Evolutionary conservation across 2,329 filamentous ascomycete genomes (phyloP).

Genomic region (Microsporum ferrugineum): DNA sequence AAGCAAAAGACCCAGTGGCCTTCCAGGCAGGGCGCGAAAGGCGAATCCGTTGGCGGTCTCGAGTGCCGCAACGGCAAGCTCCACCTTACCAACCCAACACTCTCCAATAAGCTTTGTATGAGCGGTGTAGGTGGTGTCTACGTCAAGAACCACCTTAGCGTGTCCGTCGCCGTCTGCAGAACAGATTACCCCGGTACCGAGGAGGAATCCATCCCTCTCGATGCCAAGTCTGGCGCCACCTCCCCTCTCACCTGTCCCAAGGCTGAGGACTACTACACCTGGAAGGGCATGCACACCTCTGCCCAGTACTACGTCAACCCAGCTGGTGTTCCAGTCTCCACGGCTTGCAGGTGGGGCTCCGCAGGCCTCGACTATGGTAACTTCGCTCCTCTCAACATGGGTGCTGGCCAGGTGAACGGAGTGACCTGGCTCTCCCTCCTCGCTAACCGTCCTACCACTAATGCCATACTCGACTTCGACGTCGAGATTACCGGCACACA

Average conservation of each 20-base stretch:
- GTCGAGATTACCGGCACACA: conserved; percentile 62
- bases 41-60: conserved; percentile 79
- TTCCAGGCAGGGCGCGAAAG: conserved; percentile 58
- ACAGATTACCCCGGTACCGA: conserved; percentile 90
- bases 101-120: conserved; percentile 61
- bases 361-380: conserved; percentile 56
- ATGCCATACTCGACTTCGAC: conserved; percentile 61
- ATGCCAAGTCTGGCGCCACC: conserved; percentile 48
- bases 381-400: conserved; percentile 77
- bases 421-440: conserved; percentile 72
- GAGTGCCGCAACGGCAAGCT: conserved; percentile 64
- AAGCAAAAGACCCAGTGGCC: conserved; percentile 94
- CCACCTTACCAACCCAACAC: conserved; percentile 57
- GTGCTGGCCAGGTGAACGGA: conserved; percentile 56
- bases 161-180: conserved; percentile 67
- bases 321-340: conserved; percentile 50
- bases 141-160: conserved; percentile 61
- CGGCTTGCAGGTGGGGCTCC: conserved; percentile 68
- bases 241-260: conserved; percentile 64
- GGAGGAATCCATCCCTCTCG: conserved; percentile 68
- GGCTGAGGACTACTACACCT: conserved; percentile 61
- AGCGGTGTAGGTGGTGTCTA: conserved; percentile 57
- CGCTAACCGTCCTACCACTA: conserved; percentile 67
- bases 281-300: conserved; percentile 62
- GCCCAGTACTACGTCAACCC: conserved; percentile 98